Evolutionary conservation across 225 moss, liverwort and hornwort genomes (phyloP), one percentile per base, ranked within the genome.

Genomic region (Rhytidiadelphus loreus): DNA sequence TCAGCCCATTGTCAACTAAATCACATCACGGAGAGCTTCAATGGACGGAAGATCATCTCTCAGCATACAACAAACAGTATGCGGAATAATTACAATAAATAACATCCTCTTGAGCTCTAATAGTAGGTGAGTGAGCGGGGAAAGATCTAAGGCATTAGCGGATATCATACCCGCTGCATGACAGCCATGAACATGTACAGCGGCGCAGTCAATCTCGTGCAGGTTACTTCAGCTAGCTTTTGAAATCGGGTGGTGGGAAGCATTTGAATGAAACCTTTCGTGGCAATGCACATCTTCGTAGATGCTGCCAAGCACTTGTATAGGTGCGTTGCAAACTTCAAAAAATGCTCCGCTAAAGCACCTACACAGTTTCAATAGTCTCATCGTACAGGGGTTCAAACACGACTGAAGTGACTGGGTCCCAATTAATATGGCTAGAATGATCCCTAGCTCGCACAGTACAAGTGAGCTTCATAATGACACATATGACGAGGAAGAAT

Each of bases 261-360:
- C 80, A 92, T 83, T 87, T 97, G 97, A 46, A 92, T 85, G 57
- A 89, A 91, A 90, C 97, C 97, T 92, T 96, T 97, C 70, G 96
- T 93, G 61, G 96, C 97, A 87, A 97, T 95, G 78, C 95, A 94
- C 90, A 96, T 92, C 87, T 96, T 95, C 64, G 97, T 96, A 75
- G 96, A 93, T 87, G 94, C 95, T 88, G 95, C 93, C 87, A 97
- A 89, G 82, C 95, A 95, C 91, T 95, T 95, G 90, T 95, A 96
- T 43, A 96, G 89, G 72, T 94, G 96, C 74, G 93, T 96, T 61
- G 96, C 91, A 85, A 92, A 90, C 90, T 92, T 96, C 77, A 97
- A 90, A 87, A 97, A 92, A 33, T 94, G 93, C 93, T 96, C 97
- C 80, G 95, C 92, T 63, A 94, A 81, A 70, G 88, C 81, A 88